Evolutionary conservation across 1,139 yeast genomes (phyloP).

Genomic region (Komagataea norvegica): DNA sequence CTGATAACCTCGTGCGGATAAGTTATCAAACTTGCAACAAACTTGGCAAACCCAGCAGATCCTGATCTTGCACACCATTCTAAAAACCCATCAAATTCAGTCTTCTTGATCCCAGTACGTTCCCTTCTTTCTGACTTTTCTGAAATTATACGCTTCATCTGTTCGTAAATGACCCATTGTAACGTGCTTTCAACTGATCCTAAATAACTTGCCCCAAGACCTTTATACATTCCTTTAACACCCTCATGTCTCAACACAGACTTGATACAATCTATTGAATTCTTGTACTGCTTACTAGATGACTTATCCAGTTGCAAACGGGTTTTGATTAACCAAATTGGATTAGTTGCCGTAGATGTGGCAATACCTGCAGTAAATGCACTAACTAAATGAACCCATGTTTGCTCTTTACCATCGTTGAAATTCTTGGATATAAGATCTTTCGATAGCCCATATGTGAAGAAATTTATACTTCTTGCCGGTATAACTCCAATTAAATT

Average conservation of each 20-base stretch:
- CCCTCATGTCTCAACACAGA: slow-evolving; percentile 78
- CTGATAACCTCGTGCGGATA: slow-evolving; percentile 98
- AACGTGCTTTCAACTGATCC: slow-evolving; percentile 92
- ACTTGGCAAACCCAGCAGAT: slow-evolving; percentile 95
- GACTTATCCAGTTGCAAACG: slow-evolving; percentile 83
- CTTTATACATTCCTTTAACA: slow-evolving; percentile 71
- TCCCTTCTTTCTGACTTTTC: slow-evolving; percentile 49
- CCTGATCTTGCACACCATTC: slow-evolving; percentile 98
- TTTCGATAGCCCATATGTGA: slow-evolving; percentile 91
- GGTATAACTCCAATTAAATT: slow-evolving; percentile 98
- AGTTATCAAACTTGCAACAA: slow-evolving; percentile 85
- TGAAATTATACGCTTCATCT: slow-evolving; percentile 73
- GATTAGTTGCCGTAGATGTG: slow-evolving; percentile 97
- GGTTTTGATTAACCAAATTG: slow-evolving; percentile 97
- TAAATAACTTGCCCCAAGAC: slow-evolving; percentile 87
- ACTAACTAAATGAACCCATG: slow-evolving; percentile 80
- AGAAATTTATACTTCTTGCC: slow-evolving; percentile 93
- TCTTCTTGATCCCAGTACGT: slow-evolving; percentile 42
- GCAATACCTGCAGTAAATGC: slow-evolving; percentile 95
- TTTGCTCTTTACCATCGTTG: slow-evolving; percentile 70
- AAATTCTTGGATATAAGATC: slow-evolving; percentile 60
- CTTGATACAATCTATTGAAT: slow-evolving; percentile 79
- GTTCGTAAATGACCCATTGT: slow-evolving; percentile 97
- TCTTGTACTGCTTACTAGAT: slow-evolving; percentile 56
- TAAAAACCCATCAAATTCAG: slow-evolving; percentile 59